Percentiles rank a stretch among this genome's conserved stretches.
phyloP scores from a whole-genome alignment of 2,329 filamentous ascomycete genomes.

The Diaporthe australafricana region DNA sequence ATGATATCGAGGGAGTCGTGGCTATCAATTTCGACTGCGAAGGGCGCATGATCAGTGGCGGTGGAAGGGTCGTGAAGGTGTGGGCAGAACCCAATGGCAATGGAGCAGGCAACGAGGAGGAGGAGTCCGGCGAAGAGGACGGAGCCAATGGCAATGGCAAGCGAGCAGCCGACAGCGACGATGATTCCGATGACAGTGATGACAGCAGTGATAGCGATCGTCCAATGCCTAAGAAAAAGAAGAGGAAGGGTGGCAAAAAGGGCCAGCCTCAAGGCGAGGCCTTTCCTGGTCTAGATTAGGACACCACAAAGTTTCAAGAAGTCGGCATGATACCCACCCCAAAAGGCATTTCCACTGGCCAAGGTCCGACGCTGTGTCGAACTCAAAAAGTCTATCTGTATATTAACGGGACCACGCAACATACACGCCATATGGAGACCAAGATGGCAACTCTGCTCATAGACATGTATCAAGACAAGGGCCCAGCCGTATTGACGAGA shows the following conservation, averaged over 20 bases:
- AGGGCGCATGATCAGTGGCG: slow-evolving; percentile 89
- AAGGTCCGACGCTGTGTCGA: neutral
- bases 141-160: slow-evolving; percentile 52
- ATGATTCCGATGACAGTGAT: slow-evolving; percentile 53
- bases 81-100: slow-evolving; percentile 79
- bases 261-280: slow-evolving; percentile 36
- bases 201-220: slow-evolving; percentile 58
- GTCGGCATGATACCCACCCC: slow-evolving; percentile 37
- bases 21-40: slow-evolving; percentile 86
- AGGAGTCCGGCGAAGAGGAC: slow-evolving; percentile 59
- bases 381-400: slow-evolving; percentile 22
- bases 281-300: slow-evolving; percentile 37
- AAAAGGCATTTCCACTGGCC: slow-evolving; percentile 17
- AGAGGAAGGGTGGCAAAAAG: slow-evolving; percentile 58
- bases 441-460: slow-evolving; percentile 33
- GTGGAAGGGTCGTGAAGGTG: slow-evolving; percentile 87
- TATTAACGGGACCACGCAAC: slow-evolving; percentile 18
- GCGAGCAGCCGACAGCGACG: slow-evolving; percentile 58
- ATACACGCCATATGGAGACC: slow-evolving; percentile 22
- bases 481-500: slow-evolving; percentile 1
- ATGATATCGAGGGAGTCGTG: slow-evolving; percentile 88
- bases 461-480: slow-evolving; percentile 34
- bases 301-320: neutral
- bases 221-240: slow-evolving; percentile 51
- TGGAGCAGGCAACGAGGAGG: slow-evolving; percentile 60